These are phyloP conservation scores for Linum lewisii DNA, from an alignment of 345 rosid genomes.

Conservation along the genomic window DNA sequence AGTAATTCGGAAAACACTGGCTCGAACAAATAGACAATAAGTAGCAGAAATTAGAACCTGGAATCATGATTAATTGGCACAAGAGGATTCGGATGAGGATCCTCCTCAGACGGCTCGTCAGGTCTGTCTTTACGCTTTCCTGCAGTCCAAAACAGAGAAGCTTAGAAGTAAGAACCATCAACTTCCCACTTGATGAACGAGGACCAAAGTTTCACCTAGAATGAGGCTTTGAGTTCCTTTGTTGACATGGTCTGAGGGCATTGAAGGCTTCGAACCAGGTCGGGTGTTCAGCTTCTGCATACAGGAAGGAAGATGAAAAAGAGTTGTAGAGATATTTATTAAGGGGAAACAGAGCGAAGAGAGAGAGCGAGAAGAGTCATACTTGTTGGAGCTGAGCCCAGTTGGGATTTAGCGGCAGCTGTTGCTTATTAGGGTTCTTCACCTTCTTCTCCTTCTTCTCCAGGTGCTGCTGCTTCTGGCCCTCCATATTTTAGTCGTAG, in stretches of 20 bases:
- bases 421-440: conserved; percentile 26
- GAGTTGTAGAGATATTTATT: neutral
- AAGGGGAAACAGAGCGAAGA: neutral
- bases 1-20: neutral
- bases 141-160: conserved; percentile 10
- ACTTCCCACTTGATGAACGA: neutral
- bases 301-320: neutral
- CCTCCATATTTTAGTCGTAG: too few species aligned
- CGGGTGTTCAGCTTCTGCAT: conserved; percentile 48
- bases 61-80: conserved; percentile 52
- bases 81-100: conserved; percentile 40
- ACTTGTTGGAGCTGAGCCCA: conserved; percentile 85
- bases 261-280: conserved; percentile 24
- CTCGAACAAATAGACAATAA: neutral
- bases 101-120: conserved; percentile 36
- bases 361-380: conserved; percentile 8
- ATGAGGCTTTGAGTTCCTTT: conserved; percentile 31
- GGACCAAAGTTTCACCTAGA: conserved; percentile 31
- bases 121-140: conserved; percentile 83
- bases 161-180: neutral
- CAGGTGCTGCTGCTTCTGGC: conserved; percentile 14
- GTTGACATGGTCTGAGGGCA: conserved; percentile 13
- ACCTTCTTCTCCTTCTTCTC: conserved; percentile 17
- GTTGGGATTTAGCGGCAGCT: conserved; percentile 48
- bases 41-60: conserved; percentile 38